A percentile compares a stretch with the other conserved stretches of the same genome.
Evolutionary conservation across 805 yeast species (phyloP).

Genomic region (Isabelozyma pseudorhagii): DNA sequence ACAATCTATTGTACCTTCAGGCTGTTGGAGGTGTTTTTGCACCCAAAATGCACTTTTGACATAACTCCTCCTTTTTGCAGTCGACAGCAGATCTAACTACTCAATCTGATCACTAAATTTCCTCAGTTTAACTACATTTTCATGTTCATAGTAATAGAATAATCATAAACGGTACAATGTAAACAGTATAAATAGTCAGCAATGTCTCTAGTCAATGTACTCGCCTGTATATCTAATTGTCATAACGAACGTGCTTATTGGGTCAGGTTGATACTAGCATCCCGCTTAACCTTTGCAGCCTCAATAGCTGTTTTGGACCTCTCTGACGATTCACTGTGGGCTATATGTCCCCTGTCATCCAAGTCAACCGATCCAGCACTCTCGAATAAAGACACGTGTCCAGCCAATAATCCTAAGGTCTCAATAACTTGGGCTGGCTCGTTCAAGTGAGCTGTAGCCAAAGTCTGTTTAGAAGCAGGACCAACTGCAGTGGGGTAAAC

Average conservation of each 20-base stretch:
- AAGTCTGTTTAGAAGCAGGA: constrained; percentile 82
- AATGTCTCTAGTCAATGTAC: too few relatives aligned
- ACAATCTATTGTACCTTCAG: too few relatives aligned
- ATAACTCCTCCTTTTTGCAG: too few relatives aligned
- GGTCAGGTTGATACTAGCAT: not conserved
- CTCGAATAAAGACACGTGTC: constrained; percentile 75
- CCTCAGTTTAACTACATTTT: too few relatives aligned
- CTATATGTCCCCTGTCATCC: constrained; percentile 74
- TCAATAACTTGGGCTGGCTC: constrained; percentile 85
- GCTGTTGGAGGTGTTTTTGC: too few relatives aligned
- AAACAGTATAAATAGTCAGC: too few relatives aligned
- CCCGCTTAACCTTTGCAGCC: constrained; percentile 20
- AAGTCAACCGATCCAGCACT: constrained; percentile 73
- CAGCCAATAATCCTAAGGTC: constrained; percentile 74
- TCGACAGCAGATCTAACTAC: too few relatives aligned
- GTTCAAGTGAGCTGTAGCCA: constrained; percentile 79
- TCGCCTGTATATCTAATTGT: too few relatives aligned
- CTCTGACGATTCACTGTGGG: constrained; percentile 42
- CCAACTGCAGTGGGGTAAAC: constrained; percentile 89
- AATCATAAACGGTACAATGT: too few relatives aligned
- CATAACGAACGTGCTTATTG: not conserved
- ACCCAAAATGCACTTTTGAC: too few relatives aligned
- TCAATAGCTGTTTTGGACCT: constrained; percentile 37
- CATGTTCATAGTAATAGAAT: too few relatives aligned
- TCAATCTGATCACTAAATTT: too few relatives aligned